phyloP scores from a whole-genome alignment of 192 early-diverging fungal species.

The Backusella morwellensis region DNA sequence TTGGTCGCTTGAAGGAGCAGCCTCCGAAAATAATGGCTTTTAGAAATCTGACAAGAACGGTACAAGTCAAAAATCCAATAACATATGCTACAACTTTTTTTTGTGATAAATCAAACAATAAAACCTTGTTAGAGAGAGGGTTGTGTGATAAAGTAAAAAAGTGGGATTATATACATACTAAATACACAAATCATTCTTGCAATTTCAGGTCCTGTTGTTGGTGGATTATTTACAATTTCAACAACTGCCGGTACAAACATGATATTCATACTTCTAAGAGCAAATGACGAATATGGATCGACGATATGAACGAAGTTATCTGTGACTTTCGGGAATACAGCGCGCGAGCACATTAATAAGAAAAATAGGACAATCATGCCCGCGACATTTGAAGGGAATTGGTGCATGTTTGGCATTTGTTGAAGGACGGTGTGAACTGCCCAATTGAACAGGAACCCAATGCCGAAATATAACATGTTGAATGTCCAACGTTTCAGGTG shows the following conservation, averaged over 20 bases:
- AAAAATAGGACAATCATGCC: slow-evolving; percentile 12
- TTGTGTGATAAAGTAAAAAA: neutral
- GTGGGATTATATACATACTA: neutral
- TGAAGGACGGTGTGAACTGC: neutral
- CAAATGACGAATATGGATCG: slow-evolving; percentile 13
- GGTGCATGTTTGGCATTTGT: slow-evolving; percentile 6
- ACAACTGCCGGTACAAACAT: slow-evolving; percentile 16
- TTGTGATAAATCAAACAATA: neutral
- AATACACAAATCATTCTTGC: neutral
- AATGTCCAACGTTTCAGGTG: neutral
- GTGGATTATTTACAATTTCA: slow-evolving; percentile 12
- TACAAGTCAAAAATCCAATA: neutral
- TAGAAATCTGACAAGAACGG: neutral
- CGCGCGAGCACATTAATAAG: neutral
- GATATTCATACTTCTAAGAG: slow-evolving; percentile 16
- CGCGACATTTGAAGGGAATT: slow-evolving; percentile 12
- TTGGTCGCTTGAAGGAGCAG: neutral
- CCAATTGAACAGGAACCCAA: slow-evolving; percentile 3
- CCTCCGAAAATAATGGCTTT: neutral
- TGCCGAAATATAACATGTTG: neutral
- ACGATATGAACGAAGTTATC: neutral
- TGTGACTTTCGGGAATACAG: neutral
- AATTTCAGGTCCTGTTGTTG: neutral
- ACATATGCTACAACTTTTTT: slow-evolving; percentile 3
- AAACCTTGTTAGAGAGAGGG: neutral